Conservation (phyloP, 257 asterid species). For the Solanum neorickii region DNA sequence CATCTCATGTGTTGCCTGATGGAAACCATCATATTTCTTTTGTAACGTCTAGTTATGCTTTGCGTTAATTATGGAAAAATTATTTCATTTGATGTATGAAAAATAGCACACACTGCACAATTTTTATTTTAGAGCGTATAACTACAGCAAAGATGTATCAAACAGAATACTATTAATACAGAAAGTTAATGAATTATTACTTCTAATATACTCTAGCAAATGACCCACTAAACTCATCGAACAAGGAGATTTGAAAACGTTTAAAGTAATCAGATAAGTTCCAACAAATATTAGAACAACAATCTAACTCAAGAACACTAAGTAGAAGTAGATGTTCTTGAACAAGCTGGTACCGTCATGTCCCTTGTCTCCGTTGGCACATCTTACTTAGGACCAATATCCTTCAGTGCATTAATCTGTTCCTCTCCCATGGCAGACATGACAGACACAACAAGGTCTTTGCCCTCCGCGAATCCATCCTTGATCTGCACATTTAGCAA, state of each 20-base stretch:
- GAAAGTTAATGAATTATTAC: no score
- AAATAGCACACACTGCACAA: no score
- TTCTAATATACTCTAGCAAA: not conserved
- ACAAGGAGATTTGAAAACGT: not conserved
- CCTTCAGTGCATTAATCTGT: conserved; percentile 79
- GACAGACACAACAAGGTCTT: conserved; percentile 84
- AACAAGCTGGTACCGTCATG: not conserved
- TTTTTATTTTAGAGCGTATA: no score
- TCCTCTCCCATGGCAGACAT: conserved; percentile 96
- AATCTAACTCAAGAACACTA: not conserved
- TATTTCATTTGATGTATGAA: no score
- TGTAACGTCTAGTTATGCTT: not conserved
- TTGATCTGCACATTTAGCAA: conserved; percentile 33
- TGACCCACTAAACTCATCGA: not conserved
- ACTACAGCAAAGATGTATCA: no score
- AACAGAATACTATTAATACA: no score
- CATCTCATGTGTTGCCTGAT: not conserved
- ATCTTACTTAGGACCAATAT: conserved; percentile 52
- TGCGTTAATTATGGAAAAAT: not conserved
- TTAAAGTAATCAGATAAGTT: not conserved
- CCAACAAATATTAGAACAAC: not conserved
- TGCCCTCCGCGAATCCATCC: conserved; percentile 82
- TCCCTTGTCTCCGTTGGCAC: not conserved
- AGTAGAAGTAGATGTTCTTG: not conserved
- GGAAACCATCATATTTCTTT: not conserved